Base-by-base conservation (phyloP, 495 filamentous ascomycete species). In the Talaromyces wortmannii region DNA sequence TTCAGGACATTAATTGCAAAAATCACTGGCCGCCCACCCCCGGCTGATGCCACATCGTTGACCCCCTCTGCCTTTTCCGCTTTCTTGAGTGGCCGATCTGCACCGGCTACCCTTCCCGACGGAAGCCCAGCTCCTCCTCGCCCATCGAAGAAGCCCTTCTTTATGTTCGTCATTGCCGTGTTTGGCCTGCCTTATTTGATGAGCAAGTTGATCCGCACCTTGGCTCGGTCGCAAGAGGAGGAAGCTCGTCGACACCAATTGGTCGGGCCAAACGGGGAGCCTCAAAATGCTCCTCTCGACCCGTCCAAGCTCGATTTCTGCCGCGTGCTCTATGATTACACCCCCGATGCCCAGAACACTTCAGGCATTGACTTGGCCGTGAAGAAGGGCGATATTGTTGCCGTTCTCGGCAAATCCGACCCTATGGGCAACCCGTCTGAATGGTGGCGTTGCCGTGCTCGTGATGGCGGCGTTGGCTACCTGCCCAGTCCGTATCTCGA, bases 401-500 rank as follows among this genome's bases (percentile, higher is more conserved):
- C 94, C 40, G 91, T 99, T 6, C 78, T 99, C 50, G 86, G 86
- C 72, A 97, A 97, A 76, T 85, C 82, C 8, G 94, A 99, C 65
- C 92, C 94, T 1, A 80, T 91, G 69, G 95, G 95, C 48, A 89
- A 96, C 61, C 84, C 90, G 11, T 88, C 84, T 50, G 91, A 97
- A 66, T 99, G 94, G 94, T 99, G 94, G 94, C 84, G 87, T 55
- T 99, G 94, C 71, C 79, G 94, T 54, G 88, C 92, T n/a, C 78
- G 95, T 48, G 91, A 97, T 65, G 91, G 90, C 15, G 76, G 90
- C 16, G 84, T 96, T 48, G 94, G 94, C 2, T 99, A 96, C 64
- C 78, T 99, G 10, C 94, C 94, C 6, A 80, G 84, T 4, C 87
- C 88, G 0, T 99, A 96, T 71, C 78, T 99, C 50, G 91, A 96